Conservation (phyloP, 768 basidiomycete genomes). For the Rhizopogon roseolus region DNA sequence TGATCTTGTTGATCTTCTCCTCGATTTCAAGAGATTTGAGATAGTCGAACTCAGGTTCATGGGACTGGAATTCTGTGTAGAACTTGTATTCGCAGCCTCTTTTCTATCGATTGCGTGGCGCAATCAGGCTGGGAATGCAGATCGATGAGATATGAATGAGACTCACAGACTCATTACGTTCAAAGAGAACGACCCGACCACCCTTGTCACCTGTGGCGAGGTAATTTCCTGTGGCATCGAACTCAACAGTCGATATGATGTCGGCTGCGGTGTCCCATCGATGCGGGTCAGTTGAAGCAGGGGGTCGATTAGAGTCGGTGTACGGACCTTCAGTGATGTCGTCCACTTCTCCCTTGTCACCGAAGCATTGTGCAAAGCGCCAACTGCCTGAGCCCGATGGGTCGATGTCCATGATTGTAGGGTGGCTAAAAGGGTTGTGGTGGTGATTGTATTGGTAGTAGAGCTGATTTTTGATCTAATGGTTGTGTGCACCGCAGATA, state of each 20-base stretch:
- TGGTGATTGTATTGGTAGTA: background rate
- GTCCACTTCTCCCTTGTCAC: slow-evolving; percentile 99
- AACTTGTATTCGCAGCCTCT: slow-evolving; percentile 99
- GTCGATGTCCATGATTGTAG: slow-evolving; percentile 73
- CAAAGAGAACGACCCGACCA: slow-evolving; percentile 96
- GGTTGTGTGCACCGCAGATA: background rate
- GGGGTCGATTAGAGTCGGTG: slow-evolving; percentile 16
- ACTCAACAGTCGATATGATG: slow-evolving; percentile 99
- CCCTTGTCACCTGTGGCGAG: slow-evolving; percentile 99
- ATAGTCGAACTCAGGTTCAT: slow-evolving; percentile 99
- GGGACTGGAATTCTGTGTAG: slow-evolving; percentile 99
- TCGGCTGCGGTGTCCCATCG: slow-evolving; percentile 59
- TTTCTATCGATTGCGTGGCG: slow-evolving; percentile 60
- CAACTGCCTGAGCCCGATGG: slow-evolving; percentile 83
- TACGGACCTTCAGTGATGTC: slow-evolving; percentile 95
- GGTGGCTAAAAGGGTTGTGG: slow-evolving; percentile 11
- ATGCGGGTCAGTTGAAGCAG: slow-evolving; percentile 10
- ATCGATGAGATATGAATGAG: slow-evolving; percentile 3
- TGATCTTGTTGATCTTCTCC: slow-evolving; percentile 99
- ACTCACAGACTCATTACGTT: slow-evolving; percentile 93
- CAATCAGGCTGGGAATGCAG: slow-evolving; percentile 24
- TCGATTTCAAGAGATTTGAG: slow-evolving; percentile 99
- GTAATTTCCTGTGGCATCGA: slow-evolving; percentile 98
- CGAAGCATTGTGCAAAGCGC: slow-evolving; percentile 99
- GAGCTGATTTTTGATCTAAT: slow-evolving; percentile 6